These are phyloP conservation scores for Ustilaginoidea virens DNA, from an alignment of 2,329 filamentous ascomycete species.

Conservation along the genomic window DNA sequence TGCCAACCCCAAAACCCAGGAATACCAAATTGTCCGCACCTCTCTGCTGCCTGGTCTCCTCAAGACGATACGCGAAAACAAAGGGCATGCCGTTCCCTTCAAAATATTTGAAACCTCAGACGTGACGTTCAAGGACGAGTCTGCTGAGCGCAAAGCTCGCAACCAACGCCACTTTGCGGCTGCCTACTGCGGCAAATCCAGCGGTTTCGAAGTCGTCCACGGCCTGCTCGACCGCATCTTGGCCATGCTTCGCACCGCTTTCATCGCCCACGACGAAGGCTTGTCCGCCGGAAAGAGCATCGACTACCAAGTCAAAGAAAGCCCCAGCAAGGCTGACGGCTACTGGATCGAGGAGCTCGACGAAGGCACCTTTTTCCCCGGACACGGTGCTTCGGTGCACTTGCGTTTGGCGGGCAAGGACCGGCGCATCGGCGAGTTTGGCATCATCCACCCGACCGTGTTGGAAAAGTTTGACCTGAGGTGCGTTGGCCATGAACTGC, in stretches of 20 bases:
- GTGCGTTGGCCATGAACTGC: conserved; percentile 24
- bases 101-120: conserved; percentile 88
- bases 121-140: conserved; percentile 77
- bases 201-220: conserved; percentile 91
- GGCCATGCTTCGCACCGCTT: conserved; percentile 75
- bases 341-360: conserved; percentile 95
- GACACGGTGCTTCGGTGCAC: conserved; percentile 75
- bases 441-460: conserved; percentile 84
- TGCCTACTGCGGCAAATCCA: conserved; percentile 85
- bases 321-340: conserved; percentile 46
- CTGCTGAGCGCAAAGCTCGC: conserved; percentile 67
- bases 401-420: conserved; percentile 61
- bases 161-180: conserved; percentile 96
- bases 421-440: conserved; percentile 71
- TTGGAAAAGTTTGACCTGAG: conserved; percentile 86
- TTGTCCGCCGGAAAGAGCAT: conserved; percentile 30
- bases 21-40: conserved; percentile 88
- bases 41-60: conserved; percentile 73
- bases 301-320: conserved; percentile 35
- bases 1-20: conserved; percentile 81
- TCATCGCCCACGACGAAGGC: conserved; percentile 62
- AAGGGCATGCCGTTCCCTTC: conserved; percentile 73
- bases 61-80: conserved; percentile 90
- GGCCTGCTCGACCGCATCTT: conserved; percentile 84
- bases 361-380: conserved; percentile 81